Evolutionary conservation across 768 basidiomycete genomes (phyloP).

Genomic region (Leccinum pellstonianum): DNA sequence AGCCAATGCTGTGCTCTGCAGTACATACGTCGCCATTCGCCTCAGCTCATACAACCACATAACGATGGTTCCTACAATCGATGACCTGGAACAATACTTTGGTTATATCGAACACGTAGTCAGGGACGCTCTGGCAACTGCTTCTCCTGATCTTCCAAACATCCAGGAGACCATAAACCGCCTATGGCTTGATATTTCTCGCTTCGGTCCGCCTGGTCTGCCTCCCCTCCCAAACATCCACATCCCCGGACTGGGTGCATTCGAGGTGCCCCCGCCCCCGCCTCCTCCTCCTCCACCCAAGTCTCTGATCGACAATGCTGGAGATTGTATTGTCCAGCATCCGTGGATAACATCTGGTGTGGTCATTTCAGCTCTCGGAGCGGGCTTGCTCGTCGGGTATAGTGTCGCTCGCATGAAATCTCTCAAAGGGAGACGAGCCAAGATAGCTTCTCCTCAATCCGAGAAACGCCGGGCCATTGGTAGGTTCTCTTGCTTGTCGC

Average conservation of each 20-base stretch:
- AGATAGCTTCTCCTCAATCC: slow-evolving; percentile 28
- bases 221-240: slow-evolving; percentile 49
- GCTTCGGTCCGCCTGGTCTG: slow-evolving; percentile 65
- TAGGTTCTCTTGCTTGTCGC: slow-evolving; percentile 19
- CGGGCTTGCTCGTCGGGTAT: slow-evolving; percentile 62
- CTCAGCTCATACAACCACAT: background rate
- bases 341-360: slow-evolving; percentile 61
- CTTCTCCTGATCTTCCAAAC: slow-evolving; percentile 58
- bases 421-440: slow-evolving; percentile 24
- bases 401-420: slow-evolving; percentile 26
- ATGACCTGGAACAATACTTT: slow-evolving; percentile 71
- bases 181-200: slow-evolving; percentile 76
- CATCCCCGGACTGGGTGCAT: slow-evolving; percentile 65
- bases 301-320: slow-evolving; percentile 45
- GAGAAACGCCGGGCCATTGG: slow-evolving; percentile 49
- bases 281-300: slow-evolving; percentile 50
- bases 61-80: slow-evolving; percentile 43
- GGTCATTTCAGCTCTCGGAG: slow-evolving; percentile 56
- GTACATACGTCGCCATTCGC: no score
- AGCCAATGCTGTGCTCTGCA: no score
- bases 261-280: slow-evolving; percentile 72
- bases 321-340: slow-evolving; percentile 54
- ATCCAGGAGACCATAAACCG: slow-evolving; percentile 65
- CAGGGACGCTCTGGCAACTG: slow-evolving; percentile 52
- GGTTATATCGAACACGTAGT: slow-evolving; percentile 63